Conservation (phyloP, 129 eudicot species). For the Kitagawia praeruptora region DNA sequence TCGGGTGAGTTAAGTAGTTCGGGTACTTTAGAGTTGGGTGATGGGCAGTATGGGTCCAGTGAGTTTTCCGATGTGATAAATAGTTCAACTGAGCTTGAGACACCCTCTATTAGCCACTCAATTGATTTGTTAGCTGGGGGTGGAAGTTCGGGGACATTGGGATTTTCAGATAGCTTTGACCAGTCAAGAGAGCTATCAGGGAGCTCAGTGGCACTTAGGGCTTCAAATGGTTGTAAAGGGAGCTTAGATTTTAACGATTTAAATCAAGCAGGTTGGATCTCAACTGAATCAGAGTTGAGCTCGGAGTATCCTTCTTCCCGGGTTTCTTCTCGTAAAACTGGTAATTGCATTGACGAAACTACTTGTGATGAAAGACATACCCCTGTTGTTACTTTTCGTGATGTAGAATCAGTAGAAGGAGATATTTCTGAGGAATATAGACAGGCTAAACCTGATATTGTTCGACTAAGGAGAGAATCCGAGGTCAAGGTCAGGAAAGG, state of each 20-base stretch:
- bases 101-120: slow-evolving; percentile 37
- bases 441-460: slow-evolving; percentile 29
- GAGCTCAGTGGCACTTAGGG: slow-evolving; percentile 41
- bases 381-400: slow-evolving; percentile 53
- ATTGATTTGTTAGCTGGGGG: slow-evolving; percentile 49
- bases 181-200: slow-evolving; percentile 67
- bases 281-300: slow-evolving; percentile 70
- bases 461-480: slow-evolving; percentile 45
- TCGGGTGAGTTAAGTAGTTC: slow-evolving; percentile 41
- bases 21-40: slow-evolving; percentile 17
- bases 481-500: slow-evolving; percentile 71
- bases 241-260: slow-evolving; percentile 46
- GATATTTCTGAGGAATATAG: slow-evolving; percentile 33
- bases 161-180: slow-evolving; percentile 70
- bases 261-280: slow-evolving; percentile 63
- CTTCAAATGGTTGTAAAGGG: slow-evolving; percentile 43
- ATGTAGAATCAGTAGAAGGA: slow-evolving; percentile 60
- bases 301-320: slow-evolving; percentile 71
- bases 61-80: slow-evolving; percentile 48
- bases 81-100: slow-evolving; percentile 41
- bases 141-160: slow-evolving; percentile 72
- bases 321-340: slow-evolving; percentile 52
- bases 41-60: slow-evolving; percentile 22
- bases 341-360: slow-evolving; percentile 43
- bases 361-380: slow-evolving; percentile 42